phyloP scores from a whole-genome alignment of 2,329 filamentous ascomycete species.

The Xenosphaeropsis pyriputrescens region DNA sequence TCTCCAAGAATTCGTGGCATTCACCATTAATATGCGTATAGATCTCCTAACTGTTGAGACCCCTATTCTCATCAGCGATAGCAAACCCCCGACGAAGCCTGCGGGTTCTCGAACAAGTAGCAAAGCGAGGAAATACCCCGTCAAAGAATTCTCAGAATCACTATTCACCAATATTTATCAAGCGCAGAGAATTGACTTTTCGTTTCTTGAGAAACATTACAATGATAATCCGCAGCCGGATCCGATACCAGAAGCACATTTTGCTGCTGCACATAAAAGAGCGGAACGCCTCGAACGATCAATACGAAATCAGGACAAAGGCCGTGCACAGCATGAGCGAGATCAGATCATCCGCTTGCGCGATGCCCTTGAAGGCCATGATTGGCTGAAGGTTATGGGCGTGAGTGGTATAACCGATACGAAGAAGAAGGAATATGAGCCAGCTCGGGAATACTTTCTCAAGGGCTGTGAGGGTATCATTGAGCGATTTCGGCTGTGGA shows the following conservation, averaged over 20 bases:
- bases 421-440: constrained; percentile 75
- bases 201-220: constrained; percentile 31
- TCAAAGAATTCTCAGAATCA: constrained; percentile 38
- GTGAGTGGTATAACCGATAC: constrained; percentile 68
- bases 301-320: constrained; percentile 49
- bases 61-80: constrained; percentile 55
- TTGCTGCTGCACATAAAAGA: constrained; percentile 37
- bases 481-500: constrained; percentile 80
- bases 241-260: constrained; percentile 39
- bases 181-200: constrained; percentile 39
- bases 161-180: constrained; percentile 41
- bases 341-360: constrained; percentile 52
- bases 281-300: constrained; percentile 46
- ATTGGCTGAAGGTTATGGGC: constrained; percentile 88
- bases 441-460: constrained; percentile 74
- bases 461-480: constrained; percentile 68
- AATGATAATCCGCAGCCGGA: constrained; percentile 28
- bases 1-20: too few species aligned
- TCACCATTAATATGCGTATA: constrained; percentile 19
- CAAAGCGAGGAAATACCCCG: constrained; percentile 17
- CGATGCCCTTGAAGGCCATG: constrained; percentile 74
- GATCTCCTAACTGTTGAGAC: constrained; percentile 63
- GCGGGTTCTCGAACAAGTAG: constrained; percentile 4
- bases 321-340: constrained; percentile 50
- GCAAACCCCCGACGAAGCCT: constrained; percentile 12